Evolutionary conservation across 805 yeast species (phyloP).

Genomic region (Saccharomyces eubayanus): DNA sequence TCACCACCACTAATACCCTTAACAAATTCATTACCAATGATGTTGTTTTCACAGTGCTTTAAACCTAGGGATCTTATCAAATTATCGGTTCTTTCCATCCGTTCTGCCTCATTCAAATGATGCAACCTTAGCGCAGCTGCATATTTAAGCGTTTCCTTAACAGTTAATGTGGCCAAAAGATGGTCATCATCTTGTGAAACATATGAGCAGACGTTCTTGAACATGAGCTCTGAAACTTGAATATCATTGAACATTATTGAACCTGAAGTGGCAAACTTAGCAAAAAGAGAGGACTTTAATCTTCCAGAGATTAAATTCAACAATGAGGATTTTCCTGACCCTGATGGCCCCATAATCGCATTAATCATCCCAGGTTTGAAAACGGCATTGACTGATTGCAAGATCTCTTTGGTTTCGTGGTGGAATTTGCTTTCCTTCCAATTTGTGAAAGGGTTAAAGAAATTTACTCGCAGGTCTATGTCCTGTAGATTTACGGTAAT

Average conservation of each 20-base stretch:
- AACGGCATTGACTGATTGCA: constrained; percentile 41
- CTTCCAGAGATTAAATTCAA: constrained; percentile 58
- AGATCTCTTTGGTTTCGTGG: constrained; percentile 30
- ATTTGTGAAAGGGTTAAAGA: constrained; percentile 2
- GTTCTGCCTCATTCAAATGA: constrained; percentile 34
- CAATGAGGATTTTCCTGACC: constrained; percentile 67
- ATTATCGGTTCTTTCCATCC: constrained; percentile 41
- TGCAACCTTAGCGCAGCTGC: constrained; percentile 66
- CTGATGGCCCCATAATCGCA: constrained; percentile 77
- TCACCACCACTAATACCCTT: constrained; percentile 87
- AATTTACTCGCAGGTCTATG: constrained; percentile 11
- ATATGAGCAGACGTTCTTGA: constrained; percentile 52
- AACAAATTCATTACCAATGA: constrained; percentile 51
- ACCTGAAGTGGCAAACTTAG: constrained; percentile 34
- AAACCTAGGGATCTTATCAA: constrained; percentile 64
- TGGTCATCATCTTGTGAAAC: constrained; percentile 79
- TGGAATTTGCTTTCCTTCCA: constrained; percentile 8
- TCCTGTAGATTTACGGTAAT: constrained; percentile 11
- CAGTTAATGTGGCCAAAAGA: constrained; percentile 62
- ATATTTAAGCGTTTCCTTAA: constrained; percentile 62
- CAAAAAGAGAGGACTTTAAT: constrained; percentile 30
- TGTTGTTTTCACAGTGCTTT: constrained; percentile 66
- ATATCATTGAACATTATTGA: constrained; percentile 36
- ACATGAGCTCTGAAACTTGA: constrained; percentile 29
- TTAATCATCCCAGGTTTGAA: constrained; percentile 52